Conservation (phyloP, 2,329 filamentous ascomycete genomes). For the Trichophyton verrucosum region DNA sequence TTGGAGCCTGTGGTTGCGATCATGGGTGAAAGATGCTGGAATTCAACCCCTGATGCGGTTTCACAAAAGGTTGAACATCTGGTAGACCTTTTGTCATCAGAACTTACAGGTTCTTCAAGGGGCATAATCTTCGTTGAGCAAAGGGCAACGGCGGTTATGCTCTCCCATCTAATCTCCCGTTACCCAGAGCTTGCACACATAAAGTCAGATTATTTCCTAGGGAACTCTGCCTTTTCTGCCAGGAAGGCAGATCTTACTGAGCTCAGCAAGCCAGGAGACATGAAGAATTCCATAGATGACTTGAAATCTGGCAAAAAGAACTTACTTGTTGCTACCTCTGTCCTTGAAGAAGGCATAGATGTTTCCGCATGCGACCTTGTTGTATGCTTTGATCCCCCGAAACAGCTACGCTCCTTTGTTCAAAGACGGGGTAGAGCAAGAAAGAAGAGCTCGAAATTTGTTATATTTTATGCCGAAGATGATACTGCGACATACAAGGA, state of each 20-base stretch:
- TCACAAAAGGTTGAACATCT: constrained; percentile 49
- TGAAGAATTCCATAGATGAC: constrained; percentile 41
- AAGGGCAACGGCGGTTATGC: constrained; percentile 47
- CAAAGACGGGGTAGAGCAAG: constrained; percentile 54
- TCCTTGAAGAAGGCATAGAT: constrained; percentile 51
- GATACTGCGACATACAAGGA: constrained; percentile 28
- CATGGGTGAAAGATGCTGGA: constrained; percentile 8
- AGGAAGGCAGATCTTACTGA: constrained; percentile 39
- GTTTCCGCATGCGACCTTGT: constrained; percentile 52
- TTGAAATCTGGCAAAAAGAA: constrained; percentile 43
- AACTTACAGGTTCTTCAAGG: constrained; percentile 36
- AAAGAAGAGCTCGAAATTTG: constrained; percentile 43
- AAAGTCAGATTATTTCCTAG: constrained; percentile 40
- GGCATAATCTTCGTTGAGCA: constrained; percentile 58
- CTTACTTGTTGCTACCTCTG: constrained; percentile 46
- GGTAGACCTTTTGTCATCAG: constrained; percentile 39
- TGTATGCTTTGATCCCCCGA: constrained; percentile 50
- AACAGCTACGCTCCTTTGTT: constrained; percentile 52
- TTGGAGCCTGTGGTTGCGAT: constrained; percentile 16
- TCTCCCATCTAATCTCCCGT: constrained; percentile 45
- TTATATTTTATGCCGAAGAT: constrained; percentile 36
- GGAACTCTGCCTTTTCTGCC: constrained; percentile 33
- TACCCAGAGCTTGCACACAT: constrained; percentile 36
- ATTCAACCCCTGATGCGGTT: constrained; percentile 22
- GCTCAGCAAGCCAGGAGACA: constrained; percentile 36